These are phyloP conservation scores for Castanospermum australe DNA, from an alignment of 306 rosid species.

Conservation along the genomic window DNA sequence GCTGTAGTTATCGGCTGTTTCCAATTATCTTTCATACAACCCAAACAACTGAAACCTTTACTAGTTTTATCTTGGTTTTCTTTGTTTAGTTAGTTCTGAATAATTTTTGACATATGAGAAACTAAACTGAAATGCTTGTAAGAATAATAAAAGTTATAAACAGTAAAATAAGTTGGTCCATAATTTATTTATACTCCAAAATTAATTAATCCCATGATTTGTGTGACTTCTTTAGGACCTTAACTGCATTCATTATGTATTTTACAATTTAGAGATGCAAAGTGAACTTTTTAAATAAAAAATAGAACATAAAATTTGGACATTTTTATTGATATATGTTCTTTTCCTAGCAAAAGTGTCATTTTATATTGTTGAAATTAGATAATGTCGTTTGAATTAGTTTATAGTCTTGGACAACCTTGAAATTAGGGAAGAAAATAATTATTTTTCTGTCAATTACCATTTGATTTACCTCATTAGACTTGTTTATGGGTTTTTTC, in stretches of 20 bases:
- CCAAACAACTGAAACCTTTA: slow-evolving; percentile 4
- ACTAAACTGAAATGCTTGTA: neutral
- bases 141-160: neutral
- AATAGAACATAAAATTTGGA: neutral
- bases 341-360: neutral
- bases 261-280: neutral
- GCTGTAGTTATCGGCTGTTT: slow-evolving; percentile 11
- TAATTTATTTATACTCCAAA: neutral
- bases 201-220: neutral
- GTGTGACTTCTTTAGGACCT: neutral
- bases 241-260: slow-evolving; percentile 2
- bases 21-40: neutral
- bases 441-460: neutral
- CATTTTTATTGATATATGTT: neutral
- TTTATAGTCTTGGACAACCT: neutral
- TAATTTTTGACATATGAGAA: neutral
- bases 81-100: slow-evolving; percentile 7
- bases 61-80: neutral
- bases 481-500: neutral
- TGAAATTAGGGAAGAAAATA: neutral
- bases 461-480: neutral
- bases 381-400: neutral
- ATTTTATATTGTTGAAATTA: slow-evolving; percentile 22
- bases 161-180: neutral
- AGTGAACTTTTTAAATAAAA: slow-evolving; percentile 4